Percentiles rank a stretch among this genome's conserved stretches.
These are phyloP conservation scores for Ustulina deusta DNA, from an alignment of 2,329 filamentous ascomycete genomes.

Conservation along the genomic window DNA sequence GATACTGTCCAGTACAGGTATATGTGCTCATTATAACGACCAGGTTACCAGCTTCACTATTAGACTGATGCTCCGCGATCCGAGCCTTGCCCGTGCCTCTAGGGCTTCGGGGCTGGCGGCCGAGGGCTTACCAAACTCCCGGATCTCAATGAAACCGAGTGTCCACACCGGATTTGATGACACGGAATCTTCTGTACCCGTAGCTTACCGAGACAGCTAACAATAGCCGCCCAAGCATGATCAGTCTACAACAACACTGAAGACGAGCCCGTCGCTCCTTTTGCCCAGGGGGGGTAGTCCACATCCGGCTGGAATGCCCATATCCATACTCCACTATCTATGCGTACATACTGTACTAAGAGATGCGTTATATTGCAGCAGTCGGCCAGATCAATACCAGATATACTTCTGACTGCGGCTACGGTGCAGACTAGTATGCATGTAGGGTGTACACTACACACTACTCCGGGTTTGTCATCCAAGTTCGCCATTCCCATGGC, in stretches of 20 bases:
- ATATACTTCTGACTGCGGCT: background rate
- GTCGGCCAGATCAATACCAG: background rate
- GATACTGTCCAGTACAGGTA: conserved; percentile 19
- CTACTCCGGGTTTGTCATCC: background rate
- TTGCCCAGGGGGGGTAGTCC: too few relatives aligned
- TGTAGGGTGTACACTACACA: background rate
- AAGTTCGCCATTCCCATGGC: too few relatives aligned
- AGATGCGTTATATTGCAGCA: background rate
- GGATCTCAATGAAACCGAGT: conserved; percentile 5
- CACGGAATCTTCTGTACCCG: background rate
- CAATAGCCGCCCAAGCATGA: too few relatives aligned
- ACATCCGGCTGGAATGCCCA: too few relatives aligned
- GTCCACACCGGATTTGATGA: background rate
- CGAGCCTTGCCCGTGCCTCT: background rate
- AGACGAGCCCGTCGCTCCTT: too few relatives aligned
- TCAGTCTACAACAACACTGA: too few relatives aligned
- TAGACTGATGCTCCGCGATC: background rate
- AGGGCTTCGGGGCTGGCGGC: background rate
- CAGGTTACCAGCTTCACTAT: background rate
- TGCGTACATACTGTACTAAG: too few relatives aligned
- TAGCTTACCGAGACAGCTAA: background rate
- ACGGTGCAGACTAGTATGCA: background rate
- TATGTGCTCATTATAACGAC: conserved; percentile 16
- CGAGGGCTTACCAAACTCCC: conserved; percentile 15
- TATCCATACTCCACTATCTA: too few relatives aligned